Base-by-base conservation (phyloP, 495 filamentous ascomycete genomes). In the Penicillium nucicola region DNA sequence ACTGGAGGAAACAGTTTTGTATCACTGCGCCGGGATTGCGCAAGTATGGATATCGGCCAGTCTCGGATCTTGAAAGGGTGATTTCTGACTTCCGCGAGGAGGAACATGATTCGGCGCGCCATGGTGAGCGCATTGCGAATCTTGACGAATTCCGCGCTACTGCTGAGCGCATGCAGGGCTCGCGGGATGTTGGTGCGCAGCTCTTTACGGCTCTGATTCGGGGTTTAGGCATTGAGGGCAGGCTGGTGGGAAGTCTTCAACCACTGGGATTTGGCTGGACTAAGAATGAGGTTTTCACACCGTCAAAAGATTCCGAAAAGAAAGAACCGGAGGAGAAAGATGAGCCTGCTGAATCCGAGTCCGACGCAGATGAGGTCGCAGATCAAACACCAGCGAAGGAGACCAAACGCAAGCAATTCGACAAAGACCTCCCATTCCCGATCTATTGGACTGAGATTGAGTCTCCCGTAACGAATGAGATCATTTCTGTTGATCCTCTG, bases 391-490 rank as follows among this genome's bases (percentile, higher is more conserved):
- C 35, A 15, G 17, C 35, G 10, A 60, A 48, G 33, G 49, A 31
- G 50, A 71, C 57, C 15, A 61, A 59, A 43, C 57, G 59, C 5
- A 60, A 56, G 33, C 57, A 54, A 40, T 74, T 66, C 18, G 89
- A 95, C 55, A 71, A 69, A 8, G 89, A 92, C 48, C 75, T 96
- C 13, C 81, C 81, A 19, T 89, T 86, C 58, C 93, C 95, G 2
- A 87, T 85, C 49, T 99, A 96, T 69, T 99, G 95, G 93, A 84
- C 86, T 3, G 93, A 99, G 60, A 85, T 89, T 15, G 75, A 90
- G 13, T 97, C 90, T 0, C 85, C 90, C 0, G 75, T 86, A 12
- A 88, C 88, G 3, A 78, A 89, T 55, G 85, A 83, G 42, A 88
- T 87, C 38, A 83, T 91, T 31, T 72, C 90, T 0, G 86, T 97